phyloP scores from a whole-genome alignment of 108 stramenopile species.

The Skeletonema marinoi region DNA sequence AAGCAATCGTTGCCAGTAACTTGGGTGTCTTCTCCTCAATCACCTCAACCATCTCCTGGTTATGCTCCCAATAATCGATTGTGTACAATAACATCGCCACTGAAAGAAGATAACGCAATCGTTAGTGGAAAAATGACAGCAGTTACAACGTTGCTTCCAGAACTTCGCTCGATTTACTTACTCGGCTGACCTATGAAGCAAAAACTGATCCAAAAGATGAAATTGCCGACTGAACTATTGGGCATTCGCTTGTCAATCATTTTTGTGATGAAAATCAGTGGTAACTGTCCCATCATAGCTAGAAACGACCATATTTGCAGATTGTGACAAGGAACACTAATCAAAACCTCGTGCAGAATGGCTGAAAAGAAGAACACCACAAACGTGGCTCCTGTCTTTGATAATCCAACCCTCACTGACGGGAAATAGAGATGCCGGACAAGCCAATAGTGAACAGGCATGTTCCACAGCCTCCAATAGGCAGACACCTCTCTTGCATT shows the following conservation, averaged over 20 bases:
- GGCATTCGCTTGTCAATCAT: conserved; percentile 60
- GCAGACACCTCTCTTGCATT: conserved; percentile 86
- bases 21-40: conserved; percentile 6
- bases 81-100: conserved; percentile 83
- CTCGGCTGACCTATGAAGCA: conserved; percentile 86
- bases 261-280: conserved; percentile 87
- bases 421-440: conserved; percentile 94
- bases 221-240: conserved; percentile 68
- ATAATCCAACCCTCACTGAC: conserved; percentile 67
- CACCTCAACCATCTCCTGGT: conserved; percentile 13
- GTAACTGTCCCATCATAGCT: conserved; percentile 94
- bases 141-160: too few species aligned
- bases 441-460: conserved; percentile 95
- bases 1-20: conserved; percentile 15
- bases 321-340: conserved; percentile 89
- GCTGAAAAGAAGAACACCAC: conserved; percentile 92
- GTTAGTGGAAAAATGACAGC: too few species aligned
- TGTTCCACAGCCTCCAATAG: conserved; percentile 95
- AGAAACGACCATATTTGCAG: conserved; percentile 79
- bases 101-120: too few species aligned
- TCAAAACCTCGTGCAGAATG: conserved; percentile 89
- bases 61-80: conserved; percentile 70
- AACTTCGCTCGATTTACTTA: too few species aligned
- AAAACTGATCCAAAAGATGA: conserved; percentile 86
- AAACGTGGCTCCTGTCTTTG: conserved; percentile 71